Evolutionary conservation across 495 filamentous ascomycete genomes (phyloP), one percentile per base, ranked within the genome.

Genomic region (Hyaloscypha bicolor): DNA sequence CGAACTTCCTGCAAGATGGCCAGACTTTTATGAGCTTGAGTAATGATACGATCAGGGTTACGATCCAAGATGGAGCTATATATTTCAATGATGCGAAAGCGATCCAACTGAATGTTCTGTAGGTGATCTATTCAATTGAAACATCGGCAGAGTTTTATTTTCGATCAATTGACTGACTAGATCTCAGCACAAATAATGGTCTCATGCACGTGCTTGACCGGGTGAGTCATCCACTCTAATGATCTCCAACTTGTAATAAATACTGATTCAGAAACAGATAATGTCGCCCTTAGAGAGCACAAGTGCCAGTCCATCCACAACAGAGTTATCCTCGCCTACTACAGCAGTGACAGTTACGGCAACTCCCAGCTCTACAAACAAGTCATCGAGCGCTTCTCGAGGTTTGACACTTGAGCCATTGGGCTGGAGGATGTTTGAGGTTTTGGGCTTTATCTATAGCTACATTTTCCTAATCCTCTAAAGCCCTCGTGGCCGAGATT

Each of bases 81-180:
- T 78, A 67, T 55, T 75, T 79, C 56, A 79, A 78, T 65, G 73
- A 78, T 60, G 76, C 76, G 33, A 76, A 65, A 42, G 64, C 78
- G 21, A 39, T 79, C 6, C 48, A 73, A 51, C 66, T 67, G 0
- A 78, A 77, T 65, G 69, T 74, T 11, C 31, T 78, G 72, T 74
- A 48, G 65, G 72, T 69, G 1, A 5, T 56, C 48, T 0, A 9
- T 30, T 48, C 30, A 21, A 22, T 16, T 35, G 25, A 68, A 45
- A 25, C 25, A 25, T 25, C 2, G 25, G 2, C 25, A 25, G 25
- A 25, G 25, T 25, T 25, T 25, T 25, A 25, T 2, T 16, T 11
- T 5, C 25, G 8, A 58, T 22, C 4, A 33, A 25, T 22, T 6
- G 56, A 58, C 63, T 69, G 37, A 72, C 33, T 6, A 45, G 30